Conservation (phyloP, 495 filamentous ascomycete genomes). For the Hypoxylon subgilvum region DNA sequence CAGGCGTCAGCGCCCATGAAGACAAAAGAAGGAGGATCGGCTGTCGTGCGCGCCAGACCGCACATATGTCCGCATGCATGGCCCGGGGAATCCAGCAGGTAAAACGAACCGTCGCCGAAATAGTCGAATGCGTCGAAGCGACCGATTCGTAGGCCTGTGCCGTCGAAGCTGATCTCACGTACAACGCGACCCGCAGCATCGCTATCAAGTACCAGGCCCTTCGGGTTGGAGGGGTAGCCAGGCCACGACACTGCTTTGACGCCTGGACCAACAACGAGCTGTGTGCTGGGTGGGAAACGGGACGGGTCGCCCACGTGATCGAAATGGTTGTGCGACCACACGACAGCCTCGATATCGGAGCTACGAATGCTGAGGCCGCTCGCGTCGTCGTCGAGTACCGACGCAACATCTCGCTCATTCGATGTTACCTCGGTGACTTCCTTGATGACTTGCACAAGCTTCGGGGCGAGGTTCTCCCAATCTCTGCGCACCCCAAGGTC, state of each 20-base stretch:
- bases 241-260: conserved; percentile 54
- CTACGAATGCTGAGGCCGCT: not conserved
- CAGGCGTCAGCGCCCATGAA: conserved; percentile 61
- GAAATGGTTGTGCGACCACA: conserved; percentile 60
- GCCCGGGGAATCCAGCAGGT: conserved; percentile 58
- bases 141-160: conserved; percentile 41
- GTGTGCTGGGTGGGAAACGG: conserved; percentile 54
- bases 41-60: conserved; percentile 54
- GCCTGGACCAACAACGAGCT: conserved; percentile 61
- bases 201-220: conserved; percentile 46
- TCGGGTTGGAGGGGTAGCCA: conserved; percentile 51
- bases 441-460: conserved; percentile 47
- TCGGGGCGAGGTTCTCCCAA: conserved; percentile 51
- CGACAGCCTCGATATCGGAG: conserved; percentile 51
- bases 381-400: conserved; percentile 3
- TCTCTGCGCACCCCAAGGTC: conserved; percentile 63
- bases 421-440: conserved; percentile 49
- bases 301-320: conserved; percentile 61
- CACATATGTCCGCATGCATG: conserved; percentile 60
- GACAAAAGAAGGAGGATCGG: conserved; percentile 51
- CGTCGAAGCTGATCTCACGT: conserved; percentile 45
- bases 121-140: conserved; percentile 60
- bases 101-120: conserved; percentile 63
- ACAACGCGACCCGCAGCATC: conserved; percentile 44
- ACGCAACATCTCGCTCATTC: conserved; percentile 48